Base-by-base conservation (phyloP, 2,329 filamentous ascomycete species). In the Fusarium tanahbumbuense region DNA sequence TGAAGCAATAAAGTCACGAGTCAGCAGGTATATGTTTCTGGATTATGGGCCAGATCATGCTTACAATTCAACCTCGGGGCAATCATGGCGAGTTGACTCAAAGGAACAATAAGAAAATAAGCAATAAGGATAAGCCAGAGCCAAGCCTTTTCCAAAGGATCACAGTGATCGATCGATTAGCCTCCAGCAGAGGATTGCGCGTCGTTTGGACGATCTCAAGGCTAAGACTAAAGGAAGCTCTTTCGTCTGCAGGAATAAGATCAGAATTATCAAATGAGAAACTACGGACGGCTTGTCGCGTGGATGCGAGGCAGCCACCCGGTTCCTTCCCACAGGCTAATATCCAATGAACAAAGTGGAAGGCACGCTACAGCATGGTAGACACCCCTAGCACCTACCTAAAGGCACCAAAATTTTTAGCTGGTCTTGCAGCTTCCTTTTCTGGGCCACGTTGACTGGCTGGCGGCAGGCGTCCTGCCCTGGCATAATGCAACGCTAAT, bases 401-500 rank as follows among this genome's bases (percentile, higher is more conserved):
- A 40, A 40, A 13, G 25, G 13, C 23, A 52, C 34, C 23, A 23
- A 27, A n/a, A 27, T 27, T 3, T 42, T 40, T 52, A 41, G 49
- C 30, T 42, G 32, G 53, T 20, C 42, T 32, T 40, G 53, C 47
- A 45, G 42, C 66, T 60, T 66, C 60, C 64, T 64, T 40, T 56
- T 60, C 25, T 57, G 54, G 63, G 42, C 28, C 37, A 7, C 30
- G 15, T 46, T 60, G n/a, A 64, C 49, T 64, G 57, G 56, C 25
- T 15, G 32, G 32, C n/a, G 49, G 32, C 23, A 52, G 49, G 45
- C 56, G 41, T 30, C 34, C 18, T 49, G 69, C 64, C 64, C 70
- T 74, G 70, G 54, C 62, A 72, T 59, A 53, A 56, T 54, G 41
- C 18, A 57, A 59, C 65, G 64, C 73, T 75, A 75, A 74, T 75